Base-by-base conservation (phyloP, 2,329 filamentous ascomycete species). In the Emmonsiellopsis sp. region DNA sequence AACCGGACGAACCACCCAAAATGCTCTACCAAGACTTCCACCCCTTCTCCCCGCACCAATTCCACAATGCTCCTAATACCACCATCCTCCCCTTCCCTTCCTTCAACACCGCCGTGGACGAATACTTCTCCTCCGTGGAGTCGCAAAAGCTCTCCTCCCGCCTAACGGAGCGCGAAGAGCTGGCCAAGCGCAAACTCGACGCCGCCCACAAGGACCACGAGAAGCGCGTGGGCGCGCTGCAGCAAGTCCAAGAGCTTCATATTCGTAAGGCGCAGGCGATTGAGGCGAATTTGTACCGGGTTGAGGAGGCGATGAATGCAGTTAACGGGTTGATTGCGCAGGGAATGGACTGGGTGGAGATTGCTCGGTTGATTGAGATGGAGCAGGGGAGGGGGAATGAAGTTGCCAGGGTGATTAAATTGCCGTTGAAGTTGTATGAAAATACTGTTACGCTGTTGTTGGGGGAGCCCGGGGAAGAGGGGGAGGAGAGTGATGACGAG, bases 321-420 rank as follows among this genome's bases (percentile, higher is more conserved):
- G 85, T 98, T 51, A 97, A 95, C 67, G 88, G 88, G 0, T 74
- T 97, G n/a, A 82, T 98, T 55, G 82, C 82, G 5, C 89, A 95
- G 64, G 92, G 92, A 9, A 97, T 97, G 90, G 93, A 98, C 62
- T 98, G 93, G 93, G 83, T 89, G 9, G 87, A 96, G 59, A 91
- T 97, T 62, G 88, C 82, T 8, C 87, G 86, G 55, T 73, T 98
- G 57, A 87, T 98, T 51, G 89, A 95, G 66, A 81, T 89, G 59
- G 92, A 97, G 66, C 87, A 94, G 67, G 82, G 77, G 56, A 78
- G 84, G 48, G 78, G 82, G 32, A 98, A 98, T 59, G 82, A 88
- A 0, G 90, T 98, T 6, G 93, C 93, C 1, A 80, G 86, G 54
- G 84, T 90, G 44, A 95, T 98, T 63, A 87, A 87, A 65, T 73